phyloP scores from a whole-genome alignment of 305 asterid species.

The Fraxinus xanthoxyloides region DNA sequence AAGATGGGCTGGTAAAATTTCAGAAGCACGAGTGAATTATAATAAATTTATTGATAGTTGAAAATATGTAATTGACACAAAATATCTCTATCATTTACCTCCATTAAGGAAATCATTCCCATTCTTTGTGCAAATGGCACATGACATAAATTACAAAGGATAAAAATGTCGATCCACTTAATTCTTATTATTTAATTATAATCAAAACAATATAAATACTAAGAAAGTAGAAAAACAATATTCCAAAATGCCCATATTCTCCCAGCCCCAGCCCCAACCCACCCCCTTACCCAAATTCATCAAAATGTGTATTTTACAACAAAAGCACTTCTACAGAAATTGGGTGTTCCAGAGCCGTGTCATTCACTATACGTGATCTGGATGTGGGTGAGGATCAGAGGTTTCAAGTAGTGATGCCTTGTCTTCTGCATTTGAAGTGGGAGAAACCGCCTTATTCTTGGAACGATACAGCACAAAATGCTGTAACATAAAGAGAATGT shows the following conservation, averaged over 20 bases:
- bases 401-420: slow-evolving; percentile 31
- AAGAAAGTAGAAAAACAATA: neutral
- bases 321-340: neutral
- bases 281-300: neutral
- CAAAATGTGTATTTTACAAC: neutral
- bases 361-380: slow-evolving; percentile 5
- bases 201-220: no score
- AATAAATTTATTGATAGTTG: neutral
- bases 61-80: neutral
- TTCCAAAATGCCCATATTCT: neutral
- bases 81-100: neutral
- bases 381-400: slow-evolving; percentile 1
- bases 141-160: neutral
- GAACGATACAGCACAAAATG: slow-evolving; percentile 43
- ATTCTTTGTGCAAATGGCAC: neutral
- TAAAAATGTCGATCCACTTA: neutral
- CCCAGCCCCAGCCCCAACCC: neutral
- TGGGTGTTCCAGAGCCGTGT: neutral
- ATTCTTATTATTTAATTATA: neutral
- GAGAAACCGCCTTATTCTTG: slow-evolving; percentile 7
- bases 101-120: neutral
- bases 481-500: slow-evolving; percentile 44
- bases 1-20: neutral
- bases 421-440: slow-evolving; percentile 27
- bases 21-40: neutral